A percentile compares a stretch with the other conserved stretches of the same genome.
Evolutionary conservation across 106 monocot species (phyloP).

Genomic region (Platanthera guangdongensis): DNA sequence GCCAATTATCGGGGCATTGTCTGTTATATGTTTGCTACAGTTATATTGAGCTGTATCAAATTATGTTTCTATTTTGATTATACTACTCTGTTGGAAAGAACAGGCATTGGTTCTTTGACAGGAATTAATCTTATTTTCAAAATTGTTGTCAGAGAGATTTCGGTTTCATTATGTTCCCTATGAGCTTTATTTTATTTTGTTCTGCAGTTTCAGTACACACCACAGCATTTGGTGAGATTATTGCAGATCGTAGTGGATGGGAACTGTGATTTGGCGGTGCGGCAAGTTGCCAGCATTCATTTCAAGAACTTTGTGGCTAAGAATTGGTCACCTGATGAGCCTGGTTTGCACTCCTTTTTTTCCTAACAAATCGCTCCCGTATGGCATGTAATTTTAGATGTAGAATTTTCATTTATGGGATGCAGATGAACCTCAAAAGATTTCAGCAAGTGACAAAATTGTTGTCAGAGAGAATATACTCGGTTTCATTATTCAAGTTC

Average conservation of each 20-base stretch:
- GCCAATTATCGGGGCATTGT: not conserved
- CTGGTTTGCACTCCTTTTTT: constrained; percentile 23
- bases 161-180: no score
- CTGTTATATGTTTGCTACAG: not conserved
- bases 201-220: constrained; percentile 73
- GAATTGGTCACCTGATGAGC: constrained; percentile 80
- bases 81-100: not conserved
- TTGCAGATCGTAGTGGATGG: constrained; percentile 78
- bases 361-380: not conserved
- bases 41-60: not conserved
- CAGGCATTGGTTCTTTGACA: not conserved
- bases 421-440: constrained; percentile 54
- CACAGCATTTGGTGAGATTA: constrained; percentile 79
- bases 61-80: not conserved
- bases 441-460: constrained; percentile 55
- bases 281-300: constrained; percentile 94
- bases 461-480: constrained; percentile 75
- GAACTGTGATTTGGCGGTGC: constrained; percentile 62
- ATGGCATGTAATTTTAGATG: not conserved
- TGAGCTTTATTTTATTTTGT: not conserved
- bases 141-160: no score
- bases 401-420: not conserved
- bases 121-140: not conserved
- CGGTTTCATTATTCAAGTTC: constrained; percentile 69
- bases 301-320: constrained; percentile 94